phyloP scores from a whole-genome alignment of 2,329 filamentous ascomycete species.

The Diplodia mutila region DNA sequence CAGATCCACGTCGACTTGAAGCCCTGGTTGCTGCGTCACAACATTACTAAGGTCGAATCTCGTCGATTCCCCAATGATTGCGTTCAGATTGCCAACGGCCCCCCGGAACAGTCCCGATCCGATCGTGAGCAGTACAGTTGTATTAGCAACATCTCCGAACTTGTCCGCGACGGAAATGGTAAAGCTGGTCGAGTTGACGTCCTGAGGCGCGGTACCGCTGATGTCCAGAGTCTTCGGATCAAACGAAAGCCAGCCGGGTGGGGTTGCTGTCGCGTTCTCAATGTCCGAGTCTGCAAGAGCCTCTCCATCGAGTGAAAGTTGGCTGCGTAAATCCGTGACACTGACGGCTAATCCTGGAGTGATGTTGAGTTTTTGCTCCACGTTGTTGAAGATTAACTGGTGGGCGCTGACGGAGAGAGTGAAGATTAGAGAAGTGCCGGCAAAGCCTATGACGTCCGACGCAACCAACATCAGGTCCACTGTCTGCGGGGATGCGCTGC shows the following conservation, averaged over 20 bases:
- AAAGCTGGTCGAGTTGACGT: slow-evolving; percentile 64
- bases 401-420: slow-evolving; percentile 73
- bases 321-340: slow-evolving; percentile 37
- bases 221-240: slow-evolving; percentile 65
- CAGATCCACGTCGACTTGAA: slow-evolving; percentile 48
- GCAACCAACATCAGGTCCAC: slow-evolving; percentile 76
- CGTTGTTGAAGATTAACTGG: slow-evolving; percentile 66
- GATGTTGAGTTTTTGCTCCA: slow-evolving; percentile 38
- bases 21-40: slow-evolving; percentile 26
- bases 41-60: slow-evolving; percentile 47
- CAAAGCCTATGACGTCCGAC: slow-evolving; percentile 79
- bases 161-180: slow-evolving; percentile 63
- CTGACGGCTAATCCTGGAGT: slow-evolving; percentile 38
- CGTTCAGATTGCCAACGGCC: slow-evolving; percentile 51
- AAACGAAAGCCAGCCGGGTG: slow-evolving; percentile 72
- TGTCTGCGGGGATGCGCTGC: slow-evolving; percentile 69
- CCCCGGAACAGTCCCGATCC: slow-evolving; percentile 48
- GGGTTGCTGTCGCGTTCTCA: slow-evolving; percentile 53
- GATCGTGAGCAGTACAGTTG: slow-evolving; percentile 56
- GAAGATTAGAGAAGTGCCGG: slow-evolving; percentile 67
- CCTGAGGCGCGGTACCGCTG: slow-evolving; percentile 65
- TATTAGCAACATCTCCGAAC: slow-evolving; percentile 62
- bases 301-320: slow-evolving; percentile 43
- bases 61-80: slow-evolving; percentile 49
- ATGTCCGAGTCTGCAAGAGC: slow-evolving; percentile 57